Evolutionary conservation across 495 filamentous ascomycete species (phyloP).

Genomic region (Annulohypoxylon maeteangense): DNA sequence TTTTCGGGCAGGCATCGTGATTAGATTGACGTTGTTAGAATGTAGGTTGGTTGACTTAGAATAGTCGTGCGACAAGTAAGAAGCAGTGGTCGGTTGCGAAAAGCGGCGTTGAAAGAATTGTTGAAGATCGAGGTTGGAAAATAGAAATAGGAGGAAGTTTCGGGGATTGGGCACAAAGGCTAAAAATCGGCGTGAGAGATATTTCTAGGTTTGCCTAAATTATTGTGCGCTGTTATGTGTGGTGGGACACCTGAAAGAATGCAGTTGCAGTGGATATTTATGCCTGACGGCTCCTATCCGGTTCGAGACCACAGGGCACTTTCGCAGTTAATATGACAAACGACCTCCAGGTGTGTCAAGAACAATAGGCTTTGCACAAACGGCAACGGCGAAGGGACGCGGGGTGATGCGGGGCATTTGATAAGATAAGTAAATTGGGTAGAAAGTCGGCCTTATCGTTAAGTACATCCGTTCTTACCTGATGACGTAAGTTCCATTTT

Average conservation of each 20-base stretch:
- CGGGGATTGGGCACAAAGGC: slow-evolving; percentile 37
- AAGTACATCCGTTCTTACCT: slow-evolving; percentile 4
- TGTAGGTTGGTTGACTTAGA: background rate
- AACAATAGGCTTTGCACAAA: background rate
- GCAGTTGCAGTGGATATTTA: slow-evolving; percentile 7
- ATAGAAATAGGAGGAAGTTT: slow-evolving; percentile 11
- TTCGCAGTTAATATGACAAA: background rate
- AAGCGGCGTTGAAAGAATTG: background rate
- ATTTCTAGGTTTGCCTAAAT: slow-evolving; percentile 38
- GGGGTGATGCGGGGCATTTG: slow-evolving; percentile 33
- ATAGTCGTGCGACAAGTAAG: slow-evolving; percentile 6
- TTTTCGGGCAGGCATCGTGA: slow-evolving; percentile 48
- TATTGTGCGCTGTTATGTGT: slow-evolving; percentile 11
- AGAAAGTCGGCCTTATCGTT: slow-evolving; percentile 7
- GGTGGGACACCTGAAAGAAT: slow-evolving; percentile 24
- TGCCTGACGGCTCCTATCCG: slow-evolving; percentile 12
- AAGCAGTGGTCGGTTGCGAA: slow-evolving; percentile 5
- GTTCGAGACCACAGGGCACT: slow-evolving; percentile 20
- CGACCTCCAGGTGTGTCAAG: background rate
- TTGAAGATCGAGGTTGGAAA: background rate
- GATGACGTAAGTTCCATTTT: slow-evolving; percentile 9
- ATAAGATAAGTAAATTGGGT: background rate
- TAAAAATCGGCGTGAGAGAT: slow-evolving; percentile 19
- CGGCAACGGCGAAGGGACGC: slow-evolving; percentile 2
- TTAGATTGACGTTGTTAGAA: slow-evolving; percentile 10